Percentiles rank a stretch among this genome's conserved stretches.
Conservation (phyloP, 2,329 filamentous ascomycete species). For the Rhynchosporium agropyri region DNA sequence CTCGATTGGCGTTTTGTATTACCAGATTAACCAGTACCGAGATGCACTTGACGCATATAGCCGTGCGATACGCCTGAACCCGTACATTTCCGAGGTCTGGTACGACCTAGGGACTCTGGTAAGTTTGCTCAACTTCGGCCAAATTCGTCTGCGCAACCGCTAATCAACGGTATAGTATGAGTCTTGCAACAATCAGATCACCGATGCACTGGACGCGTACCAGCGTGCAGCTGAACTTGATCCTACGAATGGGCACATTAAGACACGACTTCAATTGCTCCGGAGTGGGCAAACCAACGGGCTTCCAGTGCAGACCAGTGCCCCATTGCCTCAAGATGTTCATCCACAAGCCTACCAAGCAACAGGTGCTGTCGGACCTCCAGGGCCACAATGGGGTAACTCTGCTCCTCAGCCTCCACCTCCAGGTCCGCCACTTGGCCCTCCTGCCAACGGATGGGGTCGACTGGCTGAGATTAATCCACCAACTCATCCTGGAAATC, state of each 20-base stretch:
- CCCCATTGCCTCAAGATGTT: slow-evolving; percentile 92
- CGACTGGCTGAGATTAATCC: slow-evolving; percentile 79
- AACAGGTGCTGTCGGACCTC: slow-evolving; percentile 78
- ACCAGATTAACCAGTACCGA: slow-evolving; percentile 99
- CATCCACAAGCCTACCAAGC: slow-evolving; percentile 93
- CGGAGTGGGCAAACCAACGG: slow-evolving; percentile 78
- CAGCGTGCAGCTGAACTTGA: slow-evolving; percentile 93
- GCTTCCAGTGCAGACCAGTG: slow-evolving; percentile 69
- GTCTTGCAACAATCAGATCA: slow-evolving; percentile 98
- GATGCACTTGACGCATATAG: slow-evolving; percentile 98
- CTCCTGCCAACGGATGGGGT: slow-evolving; percentile 54
- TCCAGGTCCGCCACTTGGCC: slow-evolving; percentile 45
- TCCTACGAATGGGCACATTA: slow-evolving; percentile 91
- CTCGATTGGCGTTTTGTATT: slow-evolving; percentile 97
- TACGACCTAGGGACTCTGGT: slow-evolving; percentile 96
- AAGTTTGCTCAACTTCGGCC: slow-evolving; percentile 49
- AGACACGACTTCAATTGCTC: slow-evolving; percentile 86
- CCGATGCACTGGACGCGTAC: slow-evolving; percentile 93
- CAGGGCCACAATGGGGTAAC: slow-evolving; percentile 86
- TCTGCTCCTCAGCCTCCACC: slow-evolving; percentile 69
- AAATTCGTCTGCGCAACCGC: slow-evolving; percentile 32
- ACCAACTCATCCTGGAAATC: slow-evolving; percentile 75
- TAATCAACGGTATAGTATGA: slow-evolving; percentile 68
- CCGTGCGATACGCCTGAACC: slow-evolving; percentile 92
- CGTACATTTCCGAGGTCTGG: slow-evolving; percentile 99